Base-by-base conservation (phyloP, 345 rosid species). In the Hibiscus tridactylites region DNA sequence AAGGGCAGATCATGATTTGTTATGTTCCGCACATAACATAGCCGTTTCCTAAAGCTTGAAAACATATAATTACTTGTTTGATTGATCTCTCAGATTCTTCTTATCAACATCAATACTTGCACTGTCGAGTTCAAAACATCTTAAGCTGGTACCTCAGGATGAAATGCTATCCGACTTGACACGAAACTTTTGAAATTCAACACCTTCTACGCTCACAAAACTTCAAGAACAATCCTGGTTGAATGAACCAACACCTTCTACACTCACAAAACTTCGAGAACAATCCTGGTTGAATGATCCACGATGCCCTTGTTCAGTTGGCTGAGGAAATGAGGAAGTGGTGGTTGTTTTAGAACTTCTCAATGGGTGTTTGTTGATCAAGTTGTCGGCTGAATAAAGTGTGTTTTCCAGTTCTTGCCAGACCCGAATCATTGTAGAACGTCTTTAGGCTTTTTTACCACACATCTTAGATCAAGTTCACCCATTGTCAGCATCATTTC, bases 401-500 rank as follows among this genome's bases (percentile, higher is more conserved):
- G 84, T 83, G 29, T 75, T 73, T 71, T 85, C 85, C 3, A 87
- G 81, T 74, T 89, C 84, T 74, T 81, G 81, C 81, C 82, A 81
- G 46, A 89, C 87, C 69, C 71, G 82, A 46, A 81, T 76, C 87
- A 87, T 85, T 13, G 87, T 79, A 2, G 90, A 91, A n/a, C 87
- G 50, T 83, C 74, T 71, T 79, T 85, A 2, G 90, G 88, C 9
- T 9, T 50, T 66, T 79, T 75, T 9, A 60, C 87, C 1, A 75
- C 86, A 61, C 90, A 85, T 78, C 80, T 80, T 6, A 84, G 81
- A 13, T 82, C 80, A 56, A 84, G 88, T 72, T 79, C 74, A 19
- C 87, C 91, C 88, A 89, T 81, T 77, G 83, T 85, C 47, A 85
- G 79, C 91, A 84, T 87, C 54, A 85, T 73, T 24, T 78, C 82